phyloP scores from a whole-genome alignment of 768 basidiomycete genomes.

The Kwoniella dendrophila region DNA sequence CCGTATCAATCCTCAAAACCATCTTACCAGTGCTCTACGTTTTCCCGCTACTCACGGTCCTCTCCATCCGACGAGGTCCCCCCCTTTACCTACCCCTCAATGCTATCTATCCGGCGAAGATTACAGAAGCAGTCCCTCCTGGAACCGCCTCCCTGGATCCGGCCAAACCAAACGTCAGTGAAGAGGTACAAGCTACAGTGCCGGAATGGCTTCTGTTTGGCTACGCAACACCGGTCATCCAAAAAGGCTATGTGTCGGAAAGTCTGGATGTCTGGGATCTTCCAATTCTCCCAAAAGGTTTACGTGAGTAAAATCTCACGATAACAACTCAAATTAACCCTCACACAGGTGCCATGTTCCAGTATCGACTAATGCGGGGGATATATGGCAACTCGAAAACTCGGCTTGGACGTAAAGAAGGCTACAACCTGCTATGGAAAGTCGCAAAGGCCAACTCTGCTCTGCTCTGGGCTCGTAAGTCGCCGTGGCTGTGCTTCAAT shows the following conservation, averaged over 20 bases:
- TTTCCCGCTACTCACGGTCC: constrained; percentile 58
- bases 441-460: constrained; percentile 46
- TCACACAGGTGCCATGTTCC: constrained; percentile 36
- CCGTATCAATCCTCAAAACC: constrained; percentile 12
- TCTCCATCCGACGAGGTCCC: constrained; percentile 70
- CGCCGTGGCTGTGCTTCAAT: not conserved
- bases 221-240: constrained; percentile 83
- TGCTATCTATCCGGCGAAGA: constrained; percentile 66
- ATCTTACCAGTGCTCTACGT: constrained; percentile 47
- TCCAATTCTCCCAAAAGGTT: constrained; percentile 72
- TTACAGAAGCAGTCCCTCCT: constrained; percentile 34
- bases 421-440: constrained; percentile 51
- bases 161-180: constrained; percentile 76
- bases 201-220: constrained; percentile 71
- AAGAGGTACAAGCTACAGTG: constrained; percentile 57
- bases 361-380: constrained; percentile 40
- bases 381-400: constrained; percentile 45
- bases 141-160: constrained; percentile 39
- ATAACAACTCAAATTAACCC: constrained; percentile 10
- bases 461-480: constrained; percentile 49
- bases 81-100: constrained; percentile 72
- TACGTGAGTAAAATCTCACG: constrained; percentile 60
- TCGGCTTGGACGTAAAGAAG: constrained; percentile 36
- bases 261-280: constrained; percentile 85
- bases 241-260: constrained; percentile 73